These are phyloP conservation scores for Hypoxylon sp. DNA, from an alignment of 2,329 filamentous ascomycete species.

Conservation along the genomic window DNA sequence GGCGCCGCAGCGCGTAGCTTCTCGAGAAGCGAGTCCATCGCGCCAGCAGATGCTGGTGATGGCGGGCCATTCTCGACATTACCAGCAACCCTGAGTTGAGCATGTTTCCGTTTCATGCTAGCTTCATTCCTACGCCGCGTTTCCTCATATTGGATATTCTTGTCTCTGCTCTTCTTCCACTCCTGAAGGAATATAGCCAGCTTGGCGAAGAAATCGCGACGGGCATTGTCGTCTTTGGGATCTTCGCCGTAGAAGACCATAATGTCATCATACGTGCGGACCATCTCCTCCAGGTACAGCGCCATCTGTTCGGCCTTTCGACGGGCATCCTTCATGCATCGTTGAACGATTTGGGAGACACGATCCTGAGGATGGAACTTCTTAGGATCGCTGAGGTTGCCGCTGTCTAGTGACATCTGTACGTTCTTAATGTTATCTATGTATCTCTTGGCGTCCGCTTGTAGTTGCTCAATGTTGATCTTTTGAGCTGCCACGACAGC, in stretches of 20 bases:
- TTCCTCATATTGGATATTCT: slow-evolving; percentile 89
- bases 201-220: slow-evolving; percentile 95
- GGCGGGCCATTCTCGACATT: slow-evolving; percentile 62
- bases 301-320: slow-evolving; percentile 97
- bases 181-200: slow-evolving; percentile 89
- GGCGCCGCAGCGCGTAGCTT: slow-evolving; percentile 94
- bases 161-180: slow-evolving; percentile 96
- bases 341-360: slow-evolving; percentile 89
- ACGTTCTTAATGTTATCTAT: slow-evolving; percentile 96
- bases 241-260: slow-evolving; percentile 98
- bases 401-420: slow-evolving; percentile 89
- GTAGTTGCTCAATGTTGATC: slow-evolving; percentile 93
- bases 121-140: slow-evolving; percentile 86
- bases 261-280: slow-evolving; percentile 90
- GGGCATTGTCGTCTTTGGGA: slow-evolving; percentile 88
- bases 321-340: slow-evolving; percentile 95
- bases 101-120: slow-evolving; percentile 90
- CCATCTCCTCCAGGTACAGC: slow-evolving; percentile 93
- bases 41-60: slow-evolving; percentile 81
- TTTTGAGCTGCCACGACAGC: slow-evolving; percentile 86
- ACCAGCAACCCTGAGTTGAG: slow-evolving; percentile 72
- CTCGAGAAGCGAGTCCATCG: slow-evolving; percentile 95
- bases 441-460: slow-evolving; percentile 88
- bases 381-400: slow-evolving; percentile 95
- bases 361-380: slow-evolving; percentile 98